Conservation (phyloP, 768 basidiomycete species). For the Piloderma croceum region DNA sequence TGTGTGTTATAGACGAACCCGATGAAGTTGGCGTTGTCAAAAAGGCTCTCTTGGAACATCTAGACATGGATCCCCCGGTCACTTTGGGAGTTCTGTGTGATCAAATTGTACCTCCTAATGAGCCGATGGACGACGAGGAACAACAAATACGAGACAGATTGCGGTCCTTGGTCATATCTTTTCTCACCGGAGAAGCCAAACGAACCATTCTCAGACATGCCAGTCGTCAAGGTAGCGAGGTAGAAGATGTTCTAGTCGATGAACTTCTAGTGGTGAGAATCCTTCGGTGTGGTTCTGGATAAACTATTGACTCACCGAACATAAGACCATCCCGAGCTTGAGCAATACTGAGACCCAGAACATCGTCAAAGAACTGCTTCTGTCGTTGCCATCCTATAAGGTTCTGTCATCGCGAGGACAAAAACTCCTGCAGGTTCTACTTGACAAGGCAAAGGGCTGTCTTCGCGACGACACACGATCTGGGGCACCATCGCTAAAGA, state of each 20-base stretch:
- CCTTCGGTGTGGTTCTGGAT: neutral
- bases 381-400: constrained; percentile 42
- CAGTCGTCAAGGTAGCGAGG: constrained; percentile 35
- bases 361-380: constrained; percentile 50
- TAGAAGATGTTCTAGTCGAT: constrained; percentile 43
- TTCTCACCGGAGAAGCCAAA: constrained; percentile 50
- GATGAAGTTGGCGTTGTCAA: constrained; percentile 61
- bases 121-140: constrained; percentile 53
- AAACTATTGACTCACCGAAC: constrained; percentile 7
- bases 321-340: constrained; percentile 52
- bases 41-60: constrained; percentile 52
- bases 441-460: constrained; percentile 30
- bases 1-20: constrained; percentile 46
- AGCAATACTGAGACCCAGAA: constrained; percentile 34
- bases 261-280: constrained; percentile 45
- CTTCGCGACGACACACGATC: constrained; percentile 25
- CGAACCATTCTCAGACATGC: constrained; percentile 40
- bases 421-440: constrained; percentile 35
- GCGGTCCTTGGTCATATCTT: constrained; percentile 53
- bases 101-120: constrained; percentile 50
- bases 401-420: constrained; percentile 30
- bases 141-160: constrained; percentile 50
- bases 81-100: constrained; percentile 67
- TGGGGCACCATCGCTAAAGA: constrained; percentile 29
- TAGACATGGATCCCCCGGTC: constrained; percentile 55